Evolutionary conservation across 371 early-diverging fungal genomes (phyloP), one percentile per base, ranked within the genome.

Genomic region (Lichtheimia ramosa): DNA sequence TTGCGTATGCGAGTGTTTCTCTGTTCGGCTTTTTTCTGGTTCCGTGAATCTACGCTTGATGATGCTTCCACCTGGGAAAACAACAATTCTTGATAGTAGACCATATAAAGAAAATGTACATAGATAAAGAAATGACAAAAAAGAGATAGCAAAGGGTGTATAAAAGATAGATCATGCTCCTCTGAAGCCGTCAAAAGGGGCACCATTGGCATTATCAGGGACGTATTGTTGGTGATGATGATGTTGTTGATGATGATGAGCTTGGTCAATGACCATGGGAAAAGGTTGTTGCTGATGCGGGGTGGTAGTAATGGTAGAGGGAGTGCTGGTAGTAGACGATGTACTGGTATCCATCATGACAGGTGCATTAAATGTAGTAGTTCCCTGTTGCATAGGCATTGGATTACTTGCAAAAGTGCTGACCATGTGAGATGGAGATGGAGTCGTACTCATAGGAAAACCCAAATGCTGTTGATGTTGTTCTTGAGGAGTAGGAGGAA

Each of bases 331-430:
- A 5, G 46, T 46, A 25, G 56, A 42, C 15, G 56, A 55, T n/a
- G 42, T 43, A 43, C 56, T 55, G 25, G 56, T 55, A 55, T 55
- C 56, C 56, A 55, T 55, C 56, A 55, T 55, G 25, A 55, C 56
- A 42, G 56, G 56, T 43, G 24, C 46, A 43, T 40, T 40, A 4
- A 13, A n/a, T 21, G 21, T n/a, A 5, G 18, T 7, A 14, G 42
- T n/a, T 1, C 41, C 41, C 34, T 34, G 34, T 54, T 54, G 54
- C 20, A 20, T 25, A 20, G 25, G 41, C 5, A 40, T 20, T 10
- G 53, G 34, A 14, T 16, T 24, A 25, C 39, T 46, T 46, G 21
- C 46, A 46, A 46, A 46, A n/a, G 53, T 34, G 20, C 6, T 16
- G 6, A 25, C 53, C 15, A 53, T 53, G 41, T 10, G 56, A 21